Evolutionary conservation across 1,139 yeast genomes (phyloP), one percentile per base, ranked within the genome.

Genomic region (Debaryomyces sp.): DNA sequence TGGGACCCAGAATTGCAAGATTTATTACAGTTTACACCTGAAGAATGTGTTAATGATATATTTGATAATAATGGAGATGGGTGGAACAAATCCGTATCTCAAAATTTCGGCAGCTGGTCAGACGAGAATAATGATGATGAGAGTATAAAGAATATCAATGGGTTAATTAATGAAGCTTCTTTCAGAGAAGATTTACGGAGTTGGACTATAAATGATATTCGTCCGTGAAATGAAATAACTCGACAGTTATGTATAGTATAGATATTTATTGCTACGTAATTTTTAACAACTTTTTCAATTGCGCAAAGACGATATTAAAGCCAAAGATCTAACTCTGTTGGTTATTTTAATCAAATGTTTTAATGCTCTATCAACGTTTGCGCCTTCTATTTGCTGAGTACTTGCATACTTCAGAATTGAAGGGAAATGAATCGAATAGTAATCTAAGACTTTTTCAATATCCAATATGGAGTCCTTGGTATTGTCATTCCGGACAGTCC

Each of bases 1-100:
- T 90, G 96, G 96, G 91, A 87, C 58, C 82, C 85, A 1, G 81
- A 86, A 49, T 85, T 90, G 29, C 69, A 69, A 45, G 58, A 63
- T 2, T 57, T 76, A 13, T 82, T 89, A 45, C 94, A 87, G 54
- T 81, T 78, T 51, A 75, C 87, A 9, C 96, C 97, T 0, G 80
- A 80, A 44, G 87, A 83, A 48, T 82, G 94, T 54, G 77, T 91
- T 9, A 82, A 84, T 38, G 96, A 89, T 62, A 87, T 92, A 2
- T 80, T 90, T 52, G 77, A 80, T 21, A 65, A 67, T 42, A 88
- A 87, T 21, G 89, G 92, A 1, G 80, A 82, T 46, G 95, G 94
- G 0, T 87, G 87, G 87, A 71, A 64, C 54, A 66, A 67, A 44
- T 70, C 67, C 41, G 67, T 64, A 24, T 35, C 47, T 29, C 53